phyloP scores from a whole-genome alignment of 306 rosid genomes.

The Fragaria iinumae region DNA sequence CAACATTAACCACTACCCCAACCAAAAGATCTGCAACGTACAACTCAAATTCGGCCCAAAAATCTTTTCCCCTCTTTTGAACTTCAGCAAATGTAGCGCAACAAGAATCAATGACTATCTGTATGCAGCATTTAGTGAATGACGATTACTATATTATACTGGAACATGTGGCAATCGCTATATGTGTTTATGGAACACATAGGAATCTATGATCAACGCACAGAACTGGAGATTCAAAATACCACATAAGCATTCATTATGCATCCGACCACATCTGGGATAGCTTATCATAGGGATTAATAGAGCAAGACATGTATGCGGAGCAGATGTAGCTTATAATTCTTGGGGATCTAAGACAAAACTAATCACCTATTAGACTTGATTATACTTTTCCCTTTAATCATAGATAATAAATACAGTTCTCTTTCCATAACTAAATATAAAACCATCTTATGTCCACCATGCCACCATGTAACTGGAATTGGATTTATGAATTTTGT shows the following conservation, averaged over 20 bases:
- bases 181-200: neutral
- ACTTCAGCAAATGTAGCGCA: conserved; percentile 59
- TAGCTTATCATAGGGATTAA: neutral
- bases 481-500: neutral
- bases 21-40: conserved; percentile 52
- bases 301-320: neutral
- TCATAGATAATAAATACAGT: neutral
- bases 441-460: conserved; percentile 1
- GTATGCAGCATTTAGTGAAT: conserved; percentile 26
- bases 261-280: too few relatives aligned
- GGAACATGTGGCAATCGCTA: conserved; percentile 14
- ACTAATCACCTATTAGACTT: neutral
- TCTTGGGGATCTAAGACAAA: neutral
- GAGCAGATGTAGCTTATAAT: neutral
- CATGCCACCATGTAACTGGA: conserved; percentile 4
- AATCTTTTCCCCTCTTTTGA: conserved; percentile 56
- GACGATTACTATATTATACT: neutral
- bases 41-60: conserved; percentile 54
- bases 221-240: neutral
- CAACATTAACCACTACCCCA: conserved; percentile 49
- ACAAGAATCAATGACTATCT: conserved; percentile 82
- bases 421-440: neutral
- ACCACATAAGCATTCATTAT: conserved; percentile 1
- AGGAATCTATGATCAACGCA: neutral
- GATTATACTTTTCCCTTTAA: neutral